Conservation (phyloP, 2,329 filamentous ascomycete species). For the Biscogniauxia mediterranea region DNA sequence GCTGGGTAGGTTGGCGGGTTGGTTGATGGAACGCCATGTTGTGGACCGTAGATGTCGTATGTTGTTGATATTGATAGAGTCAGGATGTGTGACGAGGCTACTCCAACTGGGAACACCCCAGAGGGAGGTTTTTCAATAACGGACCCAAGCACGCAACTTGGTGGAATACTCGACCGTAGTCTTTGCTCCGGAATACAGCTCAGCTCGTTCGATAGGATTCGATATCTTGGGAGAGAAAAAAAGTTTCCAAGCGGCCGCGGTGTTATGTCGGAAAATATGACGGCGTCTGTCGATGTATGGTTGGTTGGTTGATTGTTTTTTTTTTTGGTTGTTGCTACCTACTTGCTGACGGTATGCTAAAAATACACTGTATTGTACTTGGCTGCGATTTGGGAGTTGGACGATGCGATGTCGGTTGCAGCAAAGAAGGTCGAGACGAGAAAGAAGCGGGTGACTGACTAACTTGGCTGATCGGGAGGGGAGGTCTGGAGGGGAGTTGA, state of each 20-base stretch:
- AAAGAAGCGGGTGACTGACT: neutral
- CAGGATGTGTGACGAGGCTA: constrained; percentile 1
- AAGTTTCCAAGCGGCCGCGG: neutral
- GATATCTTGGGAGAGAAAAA: constrained; percentile 7
- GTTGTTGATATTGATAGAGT: neutral
- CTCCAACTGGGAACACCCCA: constrained; percentile 16
- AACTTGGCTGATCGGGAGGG: neutral
- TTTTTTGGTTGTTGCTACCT: constrained; percentile 10
- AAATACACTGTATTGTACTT: neutral
- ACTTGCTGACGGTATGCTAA: constrained; percentile 3
- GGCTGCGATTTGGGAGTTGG: neutral
- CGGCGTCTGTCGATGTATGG: neutral
- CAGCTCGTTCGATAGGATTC: neutral
- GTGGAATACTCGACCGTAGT: neutral
- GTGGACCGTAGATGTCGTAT: neutral
- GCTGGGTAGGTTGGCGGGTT: constrained; percentile 51
- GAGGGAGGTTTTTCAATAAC: constrained; percentile 18
- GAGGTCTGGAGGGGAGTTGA: neutral
- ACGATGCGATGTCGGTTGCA: neutral
- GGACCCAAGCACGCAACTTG: constrained; percentile 1
- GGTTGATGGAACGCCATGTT: constrained; percentile 61
- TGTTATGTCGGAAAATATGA: constrained; percentile 5
- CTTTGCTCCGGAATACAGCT: neutral
- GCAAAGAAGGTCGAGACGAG: neutral
- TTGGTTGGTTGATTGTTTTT: constrained; percentile 5